phyloP scores from a whole-genome alignment of 495 filamentous ascomycete genomes.

The Platismatia glauca region DNA sequence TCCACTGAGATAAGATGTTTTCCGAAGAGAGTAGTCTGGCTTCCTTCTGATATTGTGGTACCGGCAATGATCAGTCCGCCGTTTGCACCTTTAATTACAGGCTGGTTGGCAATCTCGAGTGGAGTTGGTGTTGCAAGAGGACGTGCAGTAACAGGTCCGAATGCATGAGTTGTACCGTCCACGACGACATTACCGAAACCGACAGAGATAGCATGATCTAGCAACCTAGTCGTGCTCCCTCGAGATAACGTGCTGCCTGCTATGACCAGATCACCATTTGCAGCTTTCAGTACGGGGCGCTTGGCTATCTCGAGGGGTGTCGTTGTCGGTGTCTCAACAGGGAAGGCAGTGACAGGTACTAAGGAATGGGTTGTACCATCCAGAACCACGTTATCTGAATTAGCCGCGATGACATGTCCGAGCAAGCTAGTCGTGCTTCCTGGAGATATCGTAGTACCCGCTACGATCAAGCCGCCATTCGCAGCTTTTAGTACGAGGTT shows the following conservation, averaged over 20 bases:
- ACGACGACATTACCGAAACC: background rate
- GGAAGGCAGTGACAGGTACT: background rate
- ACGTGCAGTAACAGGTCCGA: background rate
- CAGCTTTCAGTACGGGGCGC: background rate
- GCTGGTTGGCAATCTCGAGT: background rate
- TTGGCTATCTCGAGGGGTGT: background rate
- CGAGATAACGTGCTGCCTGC: background rate
- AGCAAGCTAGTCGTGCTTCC: background rate
- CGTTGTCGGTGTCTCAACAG: background rate
- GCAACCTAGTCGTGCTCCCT: background rate
- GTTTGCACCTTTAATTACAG: background rate
- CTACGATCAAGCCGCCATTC: background rate
- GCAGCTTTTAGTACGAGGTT: background rate
- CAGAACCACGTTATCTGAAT: background rate
- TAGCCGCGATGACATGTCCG: background rate
- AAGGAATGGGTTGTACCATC: background rate
- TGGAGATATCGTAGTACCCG: background rate
- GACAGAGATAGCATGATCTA: background rate
- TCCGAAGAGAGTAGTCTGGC: background rate
- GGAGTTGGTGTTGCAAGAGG: constrained; percentile 9
- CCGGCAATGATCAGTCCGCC: background rate
- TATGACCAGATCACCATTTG: constrained; percentile 2
- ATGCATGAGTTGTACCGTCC: background rate
- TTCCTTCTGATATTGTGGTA: background rate
- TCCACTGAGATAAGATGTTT: background rate